These are phyloP conservation scores for Gypsophila paniculata DNA, from an alignment of 179 eudicot genomes.

Conservation along the genomic window DNA sequence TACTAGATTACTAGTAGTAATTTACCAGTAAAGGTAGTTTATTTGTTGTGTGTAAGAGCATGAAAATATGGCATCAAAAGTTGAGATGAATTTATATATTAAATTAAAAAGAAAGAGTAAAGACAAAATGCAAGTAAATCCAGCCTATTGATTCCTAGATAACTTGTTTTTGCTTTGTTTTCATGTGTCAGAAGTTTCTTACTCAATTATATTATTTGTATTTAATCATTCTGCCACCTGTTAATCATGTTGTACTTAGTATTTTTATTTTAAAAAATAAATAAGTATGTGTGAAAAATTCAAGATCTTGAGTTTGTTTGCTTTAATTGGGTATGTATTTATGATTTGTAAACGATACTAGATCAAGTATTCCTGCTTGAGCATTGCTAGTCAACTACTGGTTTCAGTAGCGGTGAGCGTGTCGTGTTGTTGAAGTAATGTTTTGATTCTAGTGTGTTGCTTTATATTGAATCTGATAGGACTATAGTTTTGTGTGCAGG, in stretches of 20 bases:
- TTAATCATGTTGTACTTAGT: conserved; percentile 14
- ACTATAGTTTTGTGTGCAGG: conserved; percentile 18
- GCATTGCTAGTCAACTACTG: conserved; percentile 19
- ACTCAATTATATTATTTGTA: background rate
- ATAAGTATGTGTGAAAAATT: conserved; percentile 5
- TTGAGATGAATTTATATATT: background rate
- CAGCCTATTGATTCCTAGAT: conserved; percentile 20
- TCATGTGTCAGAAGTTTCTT: conserved; percentile 8
- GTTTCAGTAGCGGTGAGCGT: background rate
- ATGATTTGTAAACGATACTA: conserved; percentile 13
- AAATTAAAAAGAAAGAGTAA: background rate
- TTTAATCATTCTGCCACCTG: conserved; percentile 16
- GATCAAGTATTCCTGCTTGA: conserved; percentile 14
- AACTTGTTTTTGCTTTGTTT: conserved; percentile 19
- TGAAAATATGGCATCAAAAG: background rate
- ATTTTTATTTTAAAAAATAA: conserved; percentile 6
- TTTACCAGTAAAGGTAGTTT: background rate
- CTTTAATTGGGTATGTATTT: background rate
- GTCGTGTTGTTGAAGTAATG: conserved; percentile 1
- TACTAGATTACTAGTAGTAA: too few species aligned
- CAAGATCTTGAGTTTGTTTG: conserved; percentile 14
- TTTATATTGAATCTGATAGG: conserved; percentile 11
- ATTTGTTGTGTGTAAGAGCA: background rate
- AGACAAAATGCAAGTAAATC: conserved; percentile 3
- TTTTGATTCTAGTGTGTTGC: conserved; percentile 3